Base-by-base conservation (phyloP, 768 basidiomycete genomes). In the Leccinum truebloodii region DNA sequence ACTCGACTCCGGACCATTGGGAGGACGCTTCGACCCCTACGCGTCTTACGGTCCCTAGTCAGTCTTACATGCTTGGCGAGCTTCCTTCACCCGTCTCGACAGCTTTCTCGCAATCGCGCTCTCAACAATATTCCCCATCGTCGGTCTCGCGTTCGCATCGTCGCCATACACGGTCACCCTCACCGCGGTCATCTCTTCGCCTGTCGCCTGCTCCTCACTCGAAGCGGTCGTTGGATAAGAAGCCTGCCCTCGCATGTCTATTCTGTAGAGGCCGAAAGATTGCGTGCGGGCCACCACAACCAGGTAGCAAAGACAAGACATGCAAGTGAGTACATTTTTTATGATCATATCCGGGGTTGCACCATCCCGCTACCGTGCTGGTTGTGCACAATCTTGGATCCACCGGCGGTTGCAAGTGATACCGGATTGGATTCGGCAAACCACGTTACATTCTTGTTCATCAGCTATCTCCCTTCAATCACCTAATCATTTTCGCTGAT, bases 261-360 rank as follows among this genome's bases (percentile, higher is more conserved):
- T 88, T 88, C 66, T 88, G 86, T 67, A 78, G 86, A 44, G 85
- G 85, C 6, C 77, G 86, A 46, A 88, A 88, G 74, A 88, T 88
- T 54, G 87, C 87, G 9, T 88, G 87, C 61, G 86, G 87, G 0
- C 81, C 86, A 12, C 84, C 86, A 3, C 65, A 78, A 13, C 78
- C 81, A 1, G 82, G 80, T 9, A 83, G 81, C 63, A 75, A 76
- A 53, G 83, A 84, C 62, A 79, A 79, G 61, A 83, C 85, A 0
- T 88, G 86, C 86, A 86, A 86, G 87, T 87, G 65, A 79, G 86
- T 81, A 20, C 26, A 39, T 52, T 44, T 59, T 32, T 59, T 22
- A 58, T 56, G 12, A 6, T 41, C 46, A 13, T 37, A n/a, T 57
- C 44, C 51, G n/a, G 39, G n/a, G 51, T 51, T 39, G 12, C 49